These are phyloP conservation scores for Paspalum notatum DNA, from an alignment of 176 grass and related monocot genomes.

Conservation along the genomic window DNA sequence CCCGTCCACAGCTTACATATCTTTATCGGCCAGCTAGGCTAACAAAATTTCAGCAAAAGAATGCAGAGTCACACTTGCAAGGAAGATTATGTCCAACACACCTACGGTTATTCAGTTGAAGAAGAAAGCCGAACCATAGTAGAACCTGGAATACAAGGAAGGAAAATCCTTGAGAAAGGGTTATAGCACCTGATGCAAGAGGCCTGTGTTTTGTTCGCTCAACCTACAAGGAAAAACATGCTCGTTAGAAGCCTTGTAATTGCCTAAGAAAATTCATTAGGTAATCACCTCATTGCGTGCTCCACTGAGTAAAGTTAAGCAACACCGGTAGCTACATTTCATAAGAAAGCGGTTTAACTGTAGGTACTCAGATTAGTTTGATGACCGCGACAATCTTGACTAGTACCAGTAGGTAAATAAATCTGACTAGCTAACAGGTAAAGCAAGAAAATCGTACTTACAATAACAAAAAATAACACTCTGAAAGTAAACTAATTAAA, in stretches of 20 bases:
- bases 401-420: no score
- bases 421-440: no score
- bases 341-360: no score
- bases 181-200: constrained; percentile 16
- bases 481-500: not conserved
- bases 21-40: no score
- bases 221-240: not conserved
- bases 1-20: no score
- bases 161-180: not conserved
- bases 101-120: not conserved
- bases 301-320: no score
- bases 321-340: no score
- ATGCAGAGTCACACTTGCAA: not conserved
- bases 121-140: not conserved
- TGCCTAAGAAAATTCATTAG: not conserved
- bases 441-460: no score
- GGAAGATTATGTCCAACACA: not conserved
- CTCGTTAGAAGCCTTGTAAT: not conserved
- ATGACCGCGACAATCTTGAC: no score
- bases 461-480: not conserved
- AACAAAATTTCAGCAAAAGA: no score
- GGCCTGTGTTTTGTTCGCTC: not conserved
- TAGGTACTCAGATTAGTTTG: no score
- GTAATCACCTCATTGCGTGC: not conserved
- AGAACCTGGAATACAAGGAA: constrained; percentile 6